Base-by-base conservation (phyloP, 2,329 filamentous ascomycete genomes). In the Orbilia quercus region DNA sequence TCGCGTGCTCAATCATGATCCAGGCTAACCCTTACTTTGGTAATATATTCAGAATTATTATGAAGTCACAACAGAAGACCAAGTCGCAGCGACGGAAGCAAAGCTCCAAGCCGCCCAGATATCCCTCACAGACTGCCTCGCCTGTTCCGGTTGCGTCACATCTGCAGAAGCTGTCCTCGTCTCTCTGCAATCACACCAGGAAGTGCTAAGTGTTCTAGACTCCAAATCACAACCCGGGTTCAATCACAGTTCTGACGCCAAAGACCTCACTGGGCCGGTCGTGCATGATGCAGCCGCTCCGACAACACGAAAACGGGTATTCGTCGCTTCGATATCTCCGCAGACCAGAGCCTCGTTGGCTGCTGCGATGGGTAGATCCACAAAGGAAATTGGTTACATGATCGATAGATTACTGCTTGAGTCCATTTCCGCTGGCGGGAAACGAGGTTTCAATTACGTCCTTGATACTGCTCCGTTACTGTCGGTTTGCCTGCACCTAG, bases 91-190 rank as follows among this genome's bases (percentile, higher is more conserved):
- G 20, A 79, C 83, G 55, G 82, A 72, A 65, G 62, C 60, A 38
- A 67, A 88, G 75, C 85, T 86, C 57, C 85, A 88, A 2, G 91
- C 93, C 0, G 93, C 94, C 5, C 89, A 96, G 80, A 98, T 99
- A 78, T 97, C 93, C 53, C 87, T 99, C 74, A 98, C 95, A 5
- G 95, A 99, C 82, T 99, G 95, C 79, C 89, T 99, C 55, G 95
- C 95, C 58, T 99, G 95, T 81, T 97, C 95, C 7, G 95, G 95
- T 59, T 99, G 95, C 81, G 95, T 99, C 57, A 99, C 95, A 18
- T 96, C 93, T 4, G 95, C 95, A 50, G 95, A 99, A 82, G 95
- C 95, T 14, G 91, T 99, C n/a, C 87, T 99, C 44, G 92, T 99
- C 57, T 95, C 91, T 69, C 82, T 99, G 62, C 95, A 99, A 82